phyloP scores from a whole-genome alignment of 106 monocot genomes.

The Dioscorea alata region DNA sequence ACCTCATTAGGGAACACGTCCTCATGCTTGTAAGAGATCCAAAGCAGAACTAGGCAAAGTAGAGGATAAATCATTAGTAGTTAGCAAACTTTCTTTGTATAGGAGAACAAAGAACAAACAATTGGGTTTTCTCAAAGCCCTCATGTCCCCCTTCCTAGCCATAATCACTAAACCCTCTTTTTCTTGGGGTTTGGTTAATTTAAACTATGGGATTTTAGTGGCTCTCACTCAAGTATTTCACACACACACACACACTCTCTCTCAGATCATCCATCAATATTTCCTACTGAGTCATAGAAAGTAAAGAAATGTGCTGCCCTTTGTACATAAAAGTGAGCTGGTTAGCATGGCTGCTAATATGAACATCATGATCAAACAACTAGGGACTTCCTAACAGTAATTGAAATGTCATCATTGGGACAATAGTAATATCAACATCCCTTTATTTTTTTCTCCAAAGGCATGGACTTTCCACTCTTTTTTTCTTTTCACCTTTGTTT shows the following conservation, averaged over 20 bases:
- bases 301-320: neutral
- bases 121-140: no score
- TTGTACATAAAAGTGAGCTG: neutral
- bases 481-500: no score
- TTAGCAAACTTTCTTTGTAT: neutral
- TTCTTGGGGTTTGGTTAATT: no score
- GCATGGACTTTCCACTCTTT: no score
- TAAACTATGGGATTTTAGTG: no score
- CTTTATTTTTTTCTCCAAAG: no score
- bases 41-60: neutral
- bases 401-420: neutral
- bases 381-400: no score
- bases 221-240: neutral
- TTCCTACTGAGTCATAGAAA: neutral
- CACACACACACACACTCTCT: neutral
- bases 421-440: no score
- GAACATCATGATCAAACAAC: neutral
- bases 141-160: no score
- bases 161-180: no score
- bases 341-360: neutral
- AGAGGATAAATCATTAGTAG: neutral
- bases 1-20: neutral
- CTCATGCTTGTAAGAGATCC: neutral
- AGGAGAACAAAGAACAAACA: no score
- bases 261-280: neutral